Conservation (phyloP, 1,284 basidiomycete genomes). For the Tylopilus orsonianus region DNA sequence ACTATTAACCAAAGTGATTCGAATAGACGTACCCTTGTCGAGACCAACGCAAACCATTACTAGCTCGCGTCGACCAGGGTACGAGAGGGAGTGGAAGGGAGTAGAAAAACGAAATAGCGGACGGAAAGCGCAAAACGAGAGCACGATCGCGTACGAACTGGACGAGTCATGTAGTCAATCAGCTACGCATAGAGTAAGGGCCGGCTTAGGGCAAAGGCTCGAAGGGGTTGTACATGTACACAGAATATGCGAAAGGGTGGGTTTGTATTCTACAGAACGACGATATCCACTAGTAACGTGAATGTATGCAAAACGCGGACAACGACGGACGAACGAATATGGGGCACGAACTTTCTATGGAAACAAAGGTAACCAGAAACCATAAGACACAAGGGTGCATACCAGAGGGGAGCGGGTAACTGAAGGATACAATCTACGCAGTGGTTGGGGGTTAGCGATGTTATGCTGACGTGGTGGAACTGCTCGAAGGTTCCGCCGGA, state of each 20-base stretch:
- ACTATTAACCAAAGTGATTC: not conserved
- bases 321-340: slow-evolving; percentile 7
- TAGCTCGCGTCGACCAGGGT: slow-evolving; percentile 1
- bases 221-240: slow-evolving; percentile 31
- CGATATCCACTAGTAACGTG: slow-evolving; percentile 14
- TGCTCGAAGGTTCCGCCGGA: slow-evolving; percentile 18
- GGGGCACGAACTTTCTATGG: slow-evolving; percentile 25
- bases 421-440: slow-evolving; percentile 28
- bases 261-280: slow-evolving; percentile 29
- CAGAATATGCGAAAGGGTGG: slow-evolving; percentile 27
- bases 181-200: slow-evolving; percentile 23
- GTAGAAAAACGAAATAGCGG: slow-evolving; percentile 9
- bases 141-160: slow-evolving; percentile 15
- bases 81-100: slow-evolving; percentile 1
- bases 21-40: not conserved
- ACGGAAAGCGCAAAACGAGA: slow-evolving; percentile 9
- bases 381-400: slow-evolving; percentile 14
- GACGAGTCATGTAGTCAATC: slow-evolving; percentile 16
- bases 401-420: slow-evolving; percentile 10
- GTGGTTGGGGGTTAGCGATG: slow-evolving; percentile 3
- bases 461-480: slow-evolving; percentile 22
- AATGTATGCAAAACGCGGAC: slow-evolving; percentile 5
- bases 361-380: slow-evolving; percentile 23
- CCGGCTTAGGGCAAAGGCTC: slow-evolving; percentile 4
- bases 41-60: slow-evolving; percentile 6